phyloP scores from a whole-genome alignment of 495 filamentous ascomycete species.

The Evernia prunastri region DNA sequence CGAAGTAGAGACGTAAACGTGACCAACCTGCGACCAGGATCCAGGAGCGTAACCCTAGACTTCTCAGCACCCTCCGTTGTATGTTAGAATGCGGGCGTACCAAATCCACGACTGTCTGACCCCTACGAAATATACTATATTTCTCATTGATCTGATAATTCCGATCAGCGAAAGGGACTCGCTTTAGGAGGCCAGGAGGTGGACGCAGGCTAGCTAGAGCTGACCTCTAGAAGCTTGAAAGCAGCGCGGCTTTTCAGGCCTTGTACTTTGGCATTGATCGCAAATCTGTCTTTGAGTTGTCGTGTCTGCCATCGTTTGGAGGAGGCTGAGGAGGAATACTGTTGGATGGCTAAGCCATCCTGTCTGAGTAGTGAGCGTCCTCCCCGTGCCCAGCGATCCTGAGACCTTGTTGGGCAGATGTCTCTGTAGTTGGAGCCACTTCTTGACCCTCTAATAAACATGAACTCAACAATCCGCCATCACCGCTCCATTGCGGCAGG shows the following conservation, averaged over 20 bases:
- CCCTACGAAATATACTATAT: slow-evolving; percentile 66
- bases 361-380: background rate
- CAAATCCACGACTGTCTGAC: slow-evolving; percentile 84
- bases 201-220: slow-evolving; percentile 5
- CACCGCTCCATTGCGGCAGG: too few relatives aligned
- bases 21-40: slow-evolving; percentile 77
- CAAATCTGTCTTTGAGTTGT: slow-evolving; percentile 63
- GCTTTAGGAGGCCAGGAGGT: background rate
- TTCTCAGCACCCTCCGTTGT: slow-evolving; percentile 18
- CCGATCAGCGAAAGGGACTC: background rate
- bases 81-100: slow-evolving; percentile 39
- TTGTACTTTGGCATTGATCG: slow-evolving; percentile 62
- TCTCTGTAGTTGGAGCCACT: background rate
- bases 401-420: background rate
- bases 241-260: slow-evolving; percentile 83
- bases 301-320: slow-evolving; percentile 77
- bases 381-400: background rate
- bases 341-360: background rate
- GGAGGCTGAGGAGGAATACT: slow-evolving; percentile 42
- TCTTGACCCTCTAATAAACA: slow-evolving; percentile 15
- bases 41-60: slow-evolving; percentile 85
- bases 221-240: slow-evolving; percentile 80
- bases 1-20: slow-evolving; percentile 6
- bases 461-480: slow-evolving; percentile 5
- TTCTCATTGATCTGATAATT: slow-evolving; percentile 64